A percentile compares a stretch with the other conserved stretches of the same genome.
These are phyloP conservation scores for Colletotrichum noveboracense DNA, from an alignment of 2,329 filamentous ascomycete species.

Conservation along the genomic window DNA sequence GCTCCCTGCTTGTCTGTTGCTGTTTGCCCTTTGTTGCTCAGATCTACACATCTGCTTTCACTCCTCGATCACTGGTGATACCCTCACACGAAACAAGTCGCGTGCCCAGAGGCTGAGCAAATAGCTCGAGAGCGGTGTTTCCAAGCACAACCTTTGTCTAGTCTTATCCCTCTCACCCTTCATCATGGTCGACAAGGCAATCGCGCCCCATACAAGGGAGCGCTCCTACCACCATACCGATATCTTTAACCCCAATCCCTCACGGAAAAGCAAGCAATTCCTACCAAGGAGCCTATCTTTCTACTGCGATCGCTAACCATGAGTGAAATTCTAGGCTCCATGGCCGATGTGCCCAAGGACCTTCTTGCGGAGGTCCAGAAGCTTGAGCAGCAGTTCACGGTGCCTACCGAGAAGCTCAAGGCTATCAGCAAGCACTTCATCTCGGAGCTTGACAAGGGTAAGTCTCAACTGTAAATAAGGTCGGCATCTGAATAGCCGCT, in stretches of 20 bases:
- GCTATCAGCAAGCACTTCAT: conserved; percentile 89
- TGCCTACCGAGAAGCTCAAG: conserved; percentile 83
- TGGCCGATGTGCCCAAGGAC: conserved; percentile 88
- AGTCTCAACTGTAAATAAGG: conserved; percentile 24
- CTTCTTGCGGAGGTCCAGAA: conserved; percentile 80
- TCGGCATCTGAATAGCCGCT: neutral
- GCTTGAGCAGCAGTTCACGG: conserved; percentile 83
- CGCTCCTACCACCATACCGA: conserved; percentile 20
- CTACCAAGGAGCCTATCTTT: neutral
- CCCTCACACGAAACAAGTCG: neutral
- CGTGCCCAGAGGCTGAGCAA: neutral
- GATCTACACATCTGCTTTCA: neutral
- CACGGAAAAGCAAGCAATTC: conserved; percentile 16
- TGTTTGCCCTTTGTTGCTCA: conserved; percentile 3
- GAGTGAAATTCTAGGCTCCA: conserved; percentile 68
- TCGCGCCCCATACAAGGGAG: conserved; percentile 22
- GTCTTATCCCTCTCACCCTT: neutral
- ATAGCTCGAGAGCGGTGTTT: neutral
- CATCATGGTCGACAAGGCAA: conserved; percentile 18
- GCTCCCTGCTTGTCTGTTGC: conserved; percentile 9
- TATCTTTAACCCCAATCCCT: conserved; percentile 12
- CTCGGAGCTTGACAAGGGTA: conserved; percentile 84
- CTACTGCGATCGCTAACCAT: conserved; percentile 1
- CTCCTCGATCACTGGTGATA: neutral
- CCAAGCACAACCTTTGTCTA: neutral